phyloP scores from a whole-genome alignment of 202 grass and related monocot species.

The Cymbopogon flexuosus region DNA sequence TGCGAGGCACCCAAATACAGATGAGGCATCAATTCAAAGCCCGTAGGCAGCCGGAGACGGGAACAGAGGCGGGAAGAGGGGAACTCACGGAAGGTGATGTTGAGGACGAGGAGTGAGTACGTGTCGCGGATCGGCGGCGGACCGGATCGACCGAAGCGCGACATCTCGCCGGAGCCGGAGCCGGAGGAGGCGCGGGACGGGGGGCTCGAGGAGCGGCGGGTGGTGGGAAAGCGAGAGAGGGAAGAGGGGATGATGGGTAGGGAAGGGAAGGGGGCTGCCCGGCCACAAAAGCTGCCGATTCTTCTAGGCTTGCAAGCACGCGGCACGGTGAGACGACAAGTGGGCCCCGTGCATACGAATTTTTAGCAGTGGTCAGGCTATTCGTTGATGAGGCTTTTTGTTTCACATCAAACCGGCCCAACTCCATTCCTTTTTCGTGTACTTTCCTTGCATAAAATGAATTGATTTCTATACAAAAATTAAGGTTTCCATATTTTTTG shows the following conservation, averaged over 20 bases:
- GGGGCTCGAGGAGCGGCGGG: not conserved
- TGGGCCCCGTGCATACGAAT: not conserved
- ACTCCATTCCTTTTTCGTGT: not conserved
- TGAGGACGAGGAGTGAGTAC: slow-evolving; percentile 95
- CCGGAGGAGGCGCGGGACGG: not conserved
- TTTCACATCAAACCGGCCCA: not conserved
- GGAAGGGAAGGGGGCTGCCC: not conserved
- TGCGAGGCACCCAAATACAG: slow-evolving; percentile 16
- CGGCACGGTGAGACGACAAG: not conserved
- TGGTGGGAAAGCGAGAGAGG: not conserved
- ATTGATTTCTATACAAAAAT: not conserved
- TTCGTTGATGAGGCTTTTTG: not conserved
- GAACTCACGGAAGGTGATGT: slow-evolving; percentile 86
- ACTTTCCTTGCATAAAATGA: not conserved
- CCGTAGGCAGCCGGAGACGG: not conserved
- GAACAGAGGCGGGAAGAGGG: not conserved
- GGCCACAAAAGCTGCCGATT: slow-evolving; percentile 28
- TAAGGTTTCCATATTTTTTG: not conserved
- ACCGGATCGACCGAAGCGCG: slow-evolving; percentile 86
- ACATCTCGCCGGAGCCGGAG: slow-evolving; percentile 53
- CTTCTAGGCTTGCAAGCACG: slow-evolving; percentile 19
- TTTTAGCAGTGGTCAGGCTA: not conserved
- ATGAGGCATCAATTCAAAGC: not conserved
- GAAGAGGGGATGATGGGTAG: not conserved
- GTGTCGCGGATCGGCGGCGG: slow-evolving; percentile 84